Base-by-base conservation (phyloP, 257 asterid genomes). In the Nicotiana otophora region DNA sequence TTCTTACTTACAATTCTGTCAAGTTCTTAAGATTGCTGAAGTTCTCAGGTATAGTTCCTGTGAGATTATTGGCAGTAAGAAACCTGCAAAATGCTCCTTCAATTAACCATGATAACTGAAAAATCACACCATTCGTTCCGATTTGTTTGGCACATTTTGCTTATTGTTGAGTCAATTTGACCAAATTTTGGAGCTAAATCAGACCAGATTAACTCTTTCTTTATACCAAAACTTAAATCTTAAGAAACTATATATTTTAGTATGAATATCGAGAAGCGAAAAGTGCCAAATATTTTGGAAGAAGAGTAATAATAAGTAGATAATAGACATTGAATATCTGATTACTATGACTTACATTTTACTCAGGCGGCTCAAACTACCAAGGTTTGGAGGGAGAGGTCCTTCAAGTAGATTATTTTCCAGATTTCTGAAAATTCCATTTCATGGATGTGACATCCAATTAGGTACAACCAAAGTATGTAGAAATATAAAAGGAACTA, bases 381-480 rank as follows among this genome's bases (percentile, higher is more conserved):
- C 98, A 17, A 96, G 91, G 81, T 76, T 89, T 75, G 54, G 72
- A 5, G 95, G 94, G 82, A 96, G 93, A 86, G 92, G 89, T 88
- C 99, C 99, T 84, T 81, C 94, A 7, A 96, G 94, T 86, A 86
- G 86, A 89, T 94, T 96, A 85, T 90, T 91, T 85, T 94, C 98
- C 98, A 96, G 81, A 28, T 88, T 78, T 84, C 99, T 96, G 84
- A 39, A 81, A 10, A 53, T 72, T 39, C 31, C 58, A 77, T 60
- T 72, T 58, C 72, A 85, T 60, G 66, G 64, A 81, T 87, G 75
- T 72, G 77, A 84, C 23, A 75, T 58, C 74, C n/a, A 81, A 34
- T 86, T 55, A 86, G 87, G 84, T 83, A 82, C 7, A 75, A 20
- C 46, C 30, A 51, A 51, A 28, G 80, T 75, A 75, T 28, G 20